Conservation (phyloP, 179 eudicot genomes). For the Actinidia arguta region DNA sequence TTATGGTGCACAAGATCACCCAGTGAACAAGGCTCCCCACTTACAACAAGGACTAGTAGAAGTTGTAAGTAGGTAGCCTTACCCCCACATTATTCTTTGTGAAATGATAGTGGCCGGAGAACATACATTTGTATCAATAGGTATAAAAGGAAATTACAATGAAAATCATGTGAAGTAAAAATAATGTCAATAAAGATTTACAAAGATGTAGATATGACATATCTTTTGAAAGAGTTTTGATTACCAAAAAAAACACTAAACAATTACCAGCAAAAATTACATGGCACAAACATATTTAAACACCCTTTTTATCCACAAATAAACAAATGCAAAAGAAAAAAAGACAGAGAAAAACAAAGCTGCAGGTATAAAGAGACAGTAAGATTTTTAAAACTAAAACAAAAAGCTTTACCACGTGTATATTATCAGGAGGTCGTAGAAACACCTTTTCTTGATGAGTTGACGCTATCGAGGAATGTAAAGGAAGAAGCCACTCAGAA, state of each 20-base stretch:
- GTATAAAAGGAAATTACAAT: not conserved
- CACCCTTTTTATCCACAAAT: not conserved
- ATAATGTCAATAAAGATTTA: not conserved
- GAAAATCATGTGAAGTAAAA: not conserved
- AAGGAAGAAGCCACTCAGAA: constrained; percentile 88
- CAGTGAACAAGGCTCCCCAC: not conserved
- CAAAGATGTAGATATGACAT: not conserved
- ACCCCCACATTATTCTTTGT: not conserved
- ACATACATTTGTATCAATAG: not conserved
- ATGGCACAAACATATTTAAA: too few species aligned
- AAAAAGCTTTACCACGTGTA: constrained; percentile 71
- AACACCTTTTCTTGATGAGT: constrained; percentile 91
- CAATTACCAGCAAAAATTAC: too few species aligned
- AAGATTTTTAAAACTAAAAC: constrained; percentile 6
- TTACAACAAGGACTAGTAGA: not conserved
- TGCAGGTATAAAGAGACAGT: not conserved
- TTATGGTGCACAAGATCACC: not conserved
- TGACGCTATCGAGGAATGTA: constrained; percentile 92
- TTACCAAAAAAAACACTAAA: not conserved
- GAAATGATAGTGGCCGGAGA: not conserved
- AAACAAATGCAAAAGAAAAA: not conserved
- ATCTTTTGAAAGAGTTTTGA: not conserved
- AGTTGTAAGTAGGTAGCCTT: not conserved
- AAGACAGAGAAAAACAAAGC: not conserved
- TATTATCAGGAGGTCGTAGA: constrained; percentile 66